A percentile compares a stretch with the other conserved stretches of the same genome.
phyloP scores from a whole-genome alignment of 352 stramenopile genomes.

The Globisporangium nagaii region DNA sequence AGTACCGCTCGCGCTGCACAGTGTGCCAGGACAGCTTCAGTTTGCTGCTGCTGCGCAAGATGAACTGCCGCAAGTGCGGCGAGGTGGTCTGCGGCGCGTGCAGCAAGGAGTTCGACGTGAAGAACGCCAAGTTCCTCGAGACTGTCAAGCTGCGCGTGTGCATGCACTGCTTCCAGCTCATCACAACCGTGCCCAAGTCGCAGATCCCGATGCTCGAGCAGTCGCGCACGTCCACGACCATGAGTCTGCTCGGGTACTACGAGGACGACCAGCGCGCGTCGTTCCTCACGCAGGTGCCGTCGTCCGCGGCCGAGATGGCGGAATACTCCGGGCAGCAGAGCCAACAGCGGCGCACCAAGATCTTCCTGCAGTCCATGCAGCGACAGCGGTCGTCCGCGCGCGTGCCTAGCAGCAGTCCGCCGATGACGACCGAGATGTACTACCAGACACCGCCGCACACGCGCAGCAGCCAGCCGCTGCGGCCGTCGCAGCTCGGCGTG shows the following conservation, averaged over 20 bases:
- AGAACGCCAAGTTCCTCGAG: conserved; percentile 48
- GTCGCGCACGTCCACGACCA: conserved; percentile 42
- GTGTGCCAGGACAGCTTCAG: conserved; percentile 84
- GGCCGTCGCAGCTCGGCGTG: conserved; percentile 27
- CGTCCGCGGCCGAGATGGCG: conserved; percentile 11
- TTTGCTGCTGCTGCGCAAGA: conserved; percentile 73
- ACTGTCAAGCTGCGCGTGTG: conserved; percentile 80
- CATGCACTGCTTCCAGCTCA: conserved; percentile 78
- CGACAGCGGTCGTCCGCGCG: conserved; percentile 9
- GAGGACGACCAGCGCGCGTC: conserved; percentile 62
- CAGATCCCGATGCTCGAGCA: conserved; percentile 41
- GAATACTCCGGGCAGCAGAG: conserved; percentile 5
- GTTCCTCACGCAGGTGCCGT: conserved; percentile 39
- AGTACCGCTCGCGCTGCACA: conserved; percentile 61
- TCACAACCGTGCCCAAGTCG: conserved; percentile 60
- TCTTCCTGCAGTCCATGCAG: conserved; percentile 72
- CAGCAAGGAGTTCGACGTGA: conserved; percentile 77
- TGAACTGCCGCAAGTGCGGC: conserved; percentile 84
- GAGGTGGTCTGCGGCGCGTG: conserved; percentile 85
- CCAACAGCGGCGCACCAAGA: conserved; percentile 38
- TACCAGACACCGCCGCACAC: conserved; percentile 17
- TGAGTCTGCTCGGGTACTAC: conserved; percentile 63
- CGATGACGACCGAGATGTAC: conserved; percentile 19
- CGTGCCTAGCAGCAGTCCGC: conserved; percentile 4
- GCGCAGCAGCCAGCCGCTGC: conserved; percentile 24